Conservation (phyloP, 805 yeast species). For the Candida maesae region DNA sequence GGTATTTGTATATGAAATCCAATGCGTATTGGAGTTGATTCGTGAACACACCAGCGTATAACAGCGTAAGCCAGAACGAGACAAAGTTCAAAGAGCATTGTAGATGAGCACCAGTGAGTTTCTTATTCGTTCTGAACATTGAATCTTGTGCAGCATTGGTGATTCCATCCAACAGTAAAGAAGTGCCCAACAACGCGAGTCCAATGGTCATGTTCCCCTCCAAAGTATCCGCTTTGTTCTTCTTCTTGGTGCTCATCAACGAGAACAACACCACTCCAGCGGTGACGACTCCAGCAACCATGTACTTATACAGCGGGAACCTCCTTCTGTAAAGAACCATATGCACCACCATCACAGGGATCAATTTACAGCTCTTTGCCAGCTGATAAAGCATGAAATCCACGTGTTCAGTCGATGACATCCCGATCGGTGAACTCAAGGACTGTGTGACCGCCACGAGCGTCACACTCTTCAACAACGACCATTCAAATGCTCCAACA, state of each 20-base stretch:
- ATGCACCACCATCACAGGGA: conserved; percentile 92
- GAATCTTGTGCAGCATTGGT: conserved; percentile 94
- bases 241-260: conserved; percentile 35
- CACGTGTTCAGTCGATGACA: conserved; percentile 73
- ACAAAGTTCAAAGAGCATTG: conserved; percentile 67
- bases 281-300: conserved; percentile 77
- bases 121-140: conserved; percentile 49
- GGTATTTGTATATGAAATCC: conserved; percentile 46
- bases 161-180: conserved; percentile 83
- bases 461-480: conserved; percentile 20
- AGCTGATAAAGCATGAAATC: conserved; percentile 81
- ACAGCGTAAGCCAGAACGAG: conserved; percentile 42
- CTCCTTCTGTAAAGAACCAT: conserved; percentile 59
- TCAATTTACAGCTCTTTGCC: conserved; percentile 89
- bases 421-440: conserved; percentile 78
- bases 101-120: conserved; percentile 78
- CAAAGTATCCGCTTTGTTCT: conserved; percentile 24
- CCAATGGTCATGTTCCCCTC: conserved; percentile 51
- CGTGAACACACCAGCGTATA: conserved; percentile 41
- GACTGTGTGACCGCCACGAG: conserved; percentile 53
- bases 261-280: conserved; percentile 82
- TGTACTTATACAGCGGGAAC: conserved; percentile 73
- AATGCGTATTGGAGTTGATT: conserved; percentile 48
- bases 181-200: conserved; percentile 48
- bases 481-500: conserved; percentile 17